These are phyloP conservation scores for Boletus huronensis DNA, from an alignment of 768 basidiomycete genomes.

Conservation along the genomic window DNA sequence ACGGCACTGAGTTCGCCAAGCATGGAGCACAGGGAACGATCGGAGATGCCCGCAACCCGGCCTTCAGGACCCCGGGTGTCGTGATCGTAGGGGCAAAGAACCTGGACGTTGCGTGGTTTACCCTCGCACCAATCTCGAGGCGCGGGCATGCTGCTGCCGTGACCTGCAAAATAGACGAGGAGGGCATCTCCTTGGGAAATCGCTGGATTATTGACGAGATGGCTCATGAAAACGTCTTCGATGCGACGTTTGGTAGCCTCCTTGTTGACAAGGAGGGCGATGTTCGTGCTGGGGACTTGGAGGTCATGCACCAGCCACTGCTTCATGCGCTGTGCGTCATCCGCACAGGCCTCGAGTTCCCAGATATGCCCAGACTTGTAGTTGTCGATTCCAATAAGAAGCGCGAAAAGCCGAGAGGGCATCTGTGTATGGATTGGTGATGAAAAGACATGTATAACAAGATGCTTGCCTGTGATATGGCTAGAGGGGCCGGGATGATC, in stretches of 20 bases:
- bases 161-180: slow-evolving; percentile 71
- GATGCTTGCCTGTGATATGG: slow-evolving; percentile 9
- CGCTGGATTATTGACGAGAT: slow-evolving; percentile 57
- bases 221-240: slow-evolving; percentile 56
- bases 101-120: slow-evolving; percentile 44
- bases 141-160: slow-evolving; percentile 57
- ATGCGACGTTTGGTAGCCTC: slow-evolving; percentile 61
- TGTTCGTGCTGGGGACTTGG: slow-evolving; percentile 54
- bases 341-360: slow-evolving; percentile 63
- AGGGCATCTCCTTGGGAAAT: slow-evolving; percentile 64
- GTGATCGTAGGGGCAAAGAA: slow-evolving; percentile 66
- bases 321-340: slow-evolving; percentile 58
- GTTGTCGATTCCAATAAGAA: slow-evolving; percentile 65
- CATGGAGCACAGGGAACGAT: slow-evolving; percentile 61
- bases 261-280: slow-evolving; percentile 52
- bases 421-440: slow-evolving; percentile 29
- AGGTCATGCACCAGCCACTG: slow-evolving; percentile 56
- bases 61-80: slow-evolving; percentile 47
- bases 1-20: slow-evolving; percentile 49
- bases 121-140: slow-evolving; percentile 58
- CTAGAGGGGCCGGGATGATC: slow-evolving; percentile 7
- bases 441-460: not conserved
- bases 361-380: slow-evolving; percentile 64
- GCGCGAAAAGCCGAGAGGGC: slow-evolving; percentile 53
- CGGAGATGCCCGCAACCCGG: slow-evolving; percentile 60